These are phyloP conservation scores for Kickxella alabastrina DNA, from an alignment of 192 early-diverging fungal species.

Conservation along the genomic window DNA sequence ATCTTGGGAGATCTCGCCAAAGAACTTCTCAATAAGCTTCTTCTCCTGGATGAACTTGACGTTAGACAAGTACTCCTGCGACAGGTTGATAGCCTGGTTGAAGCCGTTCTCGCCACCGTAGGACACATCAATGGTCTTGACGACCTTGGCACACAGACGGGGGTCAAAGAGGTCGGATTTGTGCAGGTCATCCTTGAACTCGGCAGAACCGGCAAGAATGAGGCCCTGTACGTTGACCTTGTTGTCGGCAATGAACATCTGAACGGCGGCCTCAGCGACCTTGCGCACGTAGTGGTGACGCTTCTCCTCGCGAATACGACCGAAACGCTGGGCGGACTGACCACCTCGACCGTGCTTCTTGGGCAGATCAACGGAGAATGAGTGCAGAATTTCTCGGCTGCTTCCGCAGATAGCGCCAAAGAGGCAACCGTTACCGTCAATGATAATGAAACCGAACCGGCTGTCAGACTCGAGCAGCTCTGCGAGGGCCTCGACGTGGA, in stretches of 20 bases:
- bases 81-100: conserved; percentile 94
- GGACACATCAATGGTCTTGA: conserved; percentile 95
- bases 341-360: conserved; percentile 99
- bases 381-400: conserved; percentile 89
- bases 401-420: conserved; percentile 95
- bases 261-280: conserved; percentile 94
- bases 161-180: conserved; percentile 96
- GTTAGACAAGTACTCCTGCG: conserved; percentile 85
- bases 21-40: conserved; percentile 92
- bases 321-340: conserved; percentile 99
- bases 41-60: conserved; percentile 99
- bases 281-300: conserved; percentile 99
- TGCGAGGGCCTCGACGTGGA: conserved; percentile 91
- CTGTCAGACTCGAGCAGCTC: conserved; percentile 92
- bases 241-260: conserved; percentile 93
- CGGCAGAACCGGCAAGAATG: conserved; percentile 96
- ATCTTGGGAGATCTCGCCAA: conserved; percentile 95
- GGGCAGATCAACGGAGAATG: conserved; percentile 93
- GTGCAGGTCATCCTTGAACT: conserved; percentile 96
- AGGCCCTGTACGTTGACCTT: conserved; percentile 67
- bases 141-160: conserved; percentile 80
- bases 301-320: conserved; percentile 97
- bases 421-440: conserved; percentile 97
- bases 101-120: conserved; percentile 99
- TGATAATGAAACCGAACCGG: conserved; percentile 97